These are phyloP conservation scores for Candida oleophila DNA, from an alignment of 805 yeast species.

Conservation along the genomic window DNA sequence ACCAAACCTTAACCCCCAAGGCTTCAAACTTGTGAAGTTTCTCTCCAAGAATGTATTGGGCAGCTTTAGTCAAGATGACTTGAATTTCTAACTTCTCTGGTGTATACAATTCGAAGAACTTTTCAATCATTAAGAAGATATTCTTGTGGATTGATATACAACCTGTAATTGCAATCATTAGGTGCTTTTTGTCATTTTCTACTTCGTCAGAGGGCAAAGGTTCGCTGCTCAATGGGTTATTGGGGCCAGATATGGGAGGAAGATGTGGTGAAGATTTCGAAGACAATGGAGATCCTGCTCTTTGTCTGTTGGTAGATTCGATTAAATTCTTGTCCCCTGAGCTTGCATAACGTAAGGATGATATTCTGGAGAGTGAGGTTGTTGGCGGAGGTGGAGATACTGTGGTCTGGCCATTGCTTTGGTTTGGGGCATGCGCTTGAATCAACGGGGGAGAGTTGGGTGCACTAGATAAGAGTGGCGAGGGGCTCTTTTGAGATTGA, in stretches of 20 bases:
- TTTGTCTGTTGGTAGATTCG: constrained; percentile 6
- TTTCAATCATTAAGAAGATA: constrained; percentile 21
- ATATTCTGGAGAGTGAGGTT: not conserved
- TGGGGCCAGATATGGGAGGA: not conserved
- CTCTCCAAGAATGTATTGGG: constrained; percentile 19
- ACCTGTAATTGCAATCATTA: constrained; percentile 26
- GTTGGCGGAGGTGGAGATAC: not conserved
- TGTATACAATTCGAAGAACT: constrained; percentile 21
- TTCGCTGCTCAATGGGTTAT: not conserved
- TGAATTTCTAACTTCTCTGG: constrained; percentile 21
- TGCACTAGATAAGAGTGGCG: constrained; percentile 3
- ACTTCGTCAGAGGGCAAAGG: not conserved
- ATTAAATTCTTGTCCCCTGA: constrained; percentile 10
- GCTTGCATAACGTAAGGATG: constrained; percentile 2
- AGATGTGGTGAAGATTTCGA: constrained; percentile 3
- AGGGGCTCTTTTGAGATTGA: not conserved
- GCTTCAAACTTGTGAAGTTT: constrained; percentile 19
- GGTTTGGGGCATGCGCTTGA: not conserved
- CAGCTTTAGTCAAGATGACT: constrained; percentile 22
- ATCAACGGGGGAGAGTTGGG: constrained; percentile 4
- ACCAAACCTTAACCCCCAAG: constrained; percentile 25
- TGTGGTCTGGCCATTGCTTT: not conserved
- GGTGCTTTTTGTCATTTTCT: constrained; percentile 11
- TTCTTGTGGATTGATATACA: constrained; percentile 22
- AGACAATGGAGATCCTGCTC: constrained; percentile 1